Base-by-base conservation (phyloP, 495 filamentous ascomycete species). In the Bryoglossum gracile region DNA sequence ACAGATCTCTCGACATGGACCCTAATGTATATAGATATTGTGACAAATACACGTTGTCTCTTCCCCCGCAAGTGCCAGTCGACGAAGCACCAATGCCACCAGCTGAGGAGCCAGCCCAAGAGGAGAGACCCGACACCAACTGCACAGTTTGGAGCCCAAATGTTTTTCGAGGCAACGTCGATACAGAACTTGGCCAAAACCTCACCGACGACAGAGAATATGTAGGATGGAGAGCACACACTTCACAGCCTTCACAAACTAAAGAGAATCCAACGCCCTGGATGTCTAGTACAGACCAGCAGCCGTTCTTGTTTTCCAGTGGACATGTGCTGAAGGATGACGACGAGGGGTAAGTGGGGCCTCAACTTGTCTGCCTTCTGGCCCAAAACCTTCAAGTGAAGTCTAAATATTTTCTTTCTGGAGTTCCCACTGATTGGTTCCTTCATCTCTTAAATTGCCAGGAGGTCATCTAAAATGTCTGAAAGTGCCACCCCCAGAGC, bases 401-500 rank as follows among this genome's bases (percentile, higher is more conserved):
- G n/a, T n/a, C n/a, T 13, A 48, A 39, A 13, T 40, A 28, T 38
- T 8, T 8, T 8, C n/a, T n/a, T n/a, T n/a, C n/a, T n/a, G n/a
- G n/a, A n/a, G n/a, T n/a, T n/a, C n/a, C n/a, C n/a, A n/a, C n/a
- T n/a, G n/a, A n/a, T n/a, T n/a, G n/a, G n/a, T n/a, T n/a, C n/a
- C n/a, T n/a, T n/a, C n/a, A n/a, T n/a, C n/a, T n/a, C n/a, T n/a
- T n/a, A n/a, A n/a, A n/a, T n/a, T n/a, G n/a, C n/a, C n/a, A n/a
- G n/a, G n/a, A n/a, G n/a, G n/a, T n/a, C n/a, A n/a, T n/a, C 41
- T 43, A 43, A 43, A 48, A 48, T 53, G 33, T 25, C 10, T 43
- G 22, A 34, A 46, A 56, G 47, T n/a, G n/a, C n/a, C 33, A 56
- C 53, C n/a, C 47, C 53, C 6, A 24, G 35, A 47, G 23, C 44